Percentiles rank a stretch among this genome's conserved stretches.
Evolutionary conservation across 1,284 basidiomycete species (phyloP).

Genomic region (Prillingera fragicola): DNA sequence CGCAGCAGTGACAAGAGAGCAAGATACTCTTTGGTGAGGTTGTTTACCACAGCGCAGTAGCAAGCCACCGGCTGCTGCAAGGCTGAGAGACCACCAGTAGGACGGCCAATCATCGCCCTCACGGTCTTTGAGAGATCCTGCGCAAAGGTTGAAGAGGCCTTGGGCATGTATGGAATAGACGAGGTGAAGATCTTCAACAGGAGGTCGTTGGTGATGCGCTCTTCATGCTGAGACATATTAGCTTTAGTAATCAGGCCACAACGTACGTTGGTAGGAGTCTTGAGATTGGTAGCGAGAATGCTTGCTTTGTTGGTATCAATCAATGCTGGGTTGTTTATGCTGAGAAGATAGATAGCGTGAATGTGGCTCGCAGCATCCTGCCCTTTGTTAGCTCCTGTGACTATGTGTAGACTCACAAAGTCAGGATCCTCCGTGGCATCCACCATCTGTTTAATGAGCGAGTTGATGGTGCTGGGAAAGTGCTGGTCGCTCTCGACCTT

Average conservation of each 20-base stretch:
- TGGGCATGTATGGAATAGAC: constrained; percentile 80
- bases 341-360: constrained; percentile 36
- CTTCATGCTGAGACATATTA: constrained; percentile 59
- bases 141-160: constrained; percentile 77
- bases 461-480: constrained; percentile 60
- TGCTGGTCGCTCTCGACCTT: constrained; percentile 16
- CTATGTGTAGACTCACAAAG: constrained; percentile 16
- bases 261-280: constrained; percentile 33
- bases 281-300: constrained; percentile 28
- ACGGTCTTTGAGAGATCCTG: constrained; percentile 72
- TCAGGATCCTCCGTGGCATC: constrained; percentile 55
- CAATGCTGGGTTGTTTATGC: constrained; percentile 27
- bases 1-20: constrained; percentile 70
- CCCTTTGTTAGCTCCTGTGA: neutral
- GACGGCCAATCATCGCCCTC: constrained; percentile 81
- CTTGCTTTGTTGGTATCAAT: constrained; percentile 38
- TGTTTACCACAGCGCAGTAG: constrained; percentile 74
- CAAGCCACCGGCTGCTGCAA: constrained; percentile 87
- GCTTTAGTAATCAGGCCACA: neutral
- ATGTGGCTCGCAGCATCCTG: constrained; percentile 39
- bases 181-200: constrained; percentile 79
- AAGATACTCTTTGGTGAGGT: constrained; percentile 78
- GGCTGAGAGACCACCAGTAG: constrained; percentile 63
- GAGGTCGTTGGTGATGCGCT: constrained; percentile 73
- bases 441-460: constrained; percentile 76